These are phyloP conservation scores for Vigna mungo DNA, from an alignment of 306 rosid species.

Conservation along the genomic window DNA sequence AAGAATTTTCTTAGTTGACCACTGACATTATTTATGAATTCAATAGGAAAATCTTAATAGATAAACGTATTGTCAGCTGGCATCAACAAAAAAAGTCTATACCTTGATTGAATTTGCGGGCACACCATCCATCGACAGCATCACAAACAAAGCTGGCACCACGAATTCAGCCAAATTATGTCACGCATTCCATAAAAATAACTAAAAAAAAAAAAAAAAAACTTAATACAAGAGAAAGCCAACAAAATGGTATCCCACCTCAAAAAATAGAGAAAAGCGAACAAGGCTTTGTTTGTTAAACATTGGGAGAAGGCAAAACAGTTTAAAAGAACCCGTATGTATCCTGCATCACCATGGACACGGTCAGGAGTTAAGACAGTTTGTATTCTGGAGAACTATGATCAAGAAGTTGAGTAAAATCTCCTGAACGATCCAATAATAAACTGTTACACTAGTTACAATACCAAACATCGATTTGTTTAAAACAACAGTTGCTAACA, in stretches of 20 bases:
- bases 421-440: constrained; percentile 30
- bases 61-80: constrained; percentile 8
- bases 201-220: constrained; percentile 18
- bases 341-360: constrained; percentile 66
- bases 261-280: constrained; percentile 79
- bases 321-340: constrained; percentile 80
- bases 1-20: background rate
- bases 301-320: constrained; percentile 75
- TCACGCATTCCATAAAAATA: constrained; percentile 17
- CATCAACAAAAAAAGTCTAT: constrained; percentile 25
- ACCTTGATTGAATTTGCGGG: constrained; percentile 99
- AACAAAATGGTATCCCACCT: constrained; percentile 63
- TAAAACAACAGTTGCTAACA: constrained; percentile 36
- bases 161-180: constrained; percentile 44
- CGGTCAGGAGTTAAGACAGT: constrained; percentile 40
- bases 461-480: constrained; percentile 16
- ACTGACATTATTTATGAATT: background rate
- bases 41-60: constrained; percentile 16
- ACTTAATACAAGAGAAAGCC: constrained; percentile 29
- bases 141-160: constrained; percentile 91
- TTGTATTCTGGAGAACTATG: constrained; percentile 9
- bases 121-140: constrained; percentile 98
- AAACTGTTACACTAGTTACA: constrained; percentile 6
- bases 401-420: constrained; percentile 24
- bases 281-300: constrained; percentile 78